Evolutionary conservation across 345 rosid genomes (phyloP).

Genomic region (Isatis tinctoria): DNA sequence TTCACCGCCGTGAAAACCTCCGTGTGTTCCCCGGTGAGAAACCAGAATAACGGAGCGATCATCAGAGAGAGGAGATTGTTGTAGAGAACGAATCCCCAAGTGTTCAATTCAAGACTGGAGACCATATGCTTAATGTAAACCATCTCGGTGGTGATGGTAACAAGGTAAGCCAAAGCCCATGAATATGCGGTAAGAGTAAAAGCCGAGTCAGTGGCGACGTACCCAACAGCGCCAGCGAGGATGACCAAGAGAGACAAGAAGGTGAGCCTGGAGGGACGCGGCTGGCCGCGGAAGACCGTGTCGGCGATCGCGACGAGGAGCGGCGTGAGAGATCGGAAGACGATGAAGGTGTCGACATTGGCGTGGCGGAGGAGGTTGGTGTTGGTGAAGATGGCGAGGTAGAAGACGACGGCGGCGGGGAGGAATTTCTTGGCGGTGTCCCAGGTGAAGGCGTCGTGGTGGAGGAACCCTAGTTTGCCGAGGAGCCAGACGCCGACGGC

Average conservation of each 20-base stretch:
- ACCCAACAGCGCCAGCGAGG: constrained; percentile 89
- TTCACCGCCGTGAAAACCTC: constrained; percentile 63
- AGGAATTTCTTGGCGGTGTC: constrained; percentile 93
- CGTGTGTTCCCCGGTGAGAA: constrained; percentile 69
- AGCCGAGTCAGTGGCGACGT: constrained; percentile 86
- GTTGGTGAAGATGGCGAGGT: constrained; percentile 92
- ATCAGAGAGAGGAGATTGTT: constrained; percentile 83
- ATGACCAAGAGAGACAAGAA: constrained; percentile 59
- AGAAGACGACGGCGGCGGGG: constrained; percentile 90
- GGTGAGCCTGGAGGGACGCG: constrained; percentile 83
- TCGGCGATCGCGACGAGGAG: constrained; percentile 93
- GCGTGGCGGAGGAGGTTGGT: constrained; percentile 96
- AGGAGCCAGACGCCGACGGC: constrained; percentile 77
- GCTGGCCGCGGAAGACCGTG: constrained; percentile 61
- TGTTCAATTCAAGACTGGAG: constrained; percentile 84
- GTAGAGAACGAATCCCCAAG: constrained; percentile 93
- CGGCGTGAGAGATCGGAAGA: constrained; percentile 90
- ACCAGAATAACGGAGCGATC: constrained; percentile 92
- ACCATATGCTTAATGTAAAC: constrained; percentile 98
- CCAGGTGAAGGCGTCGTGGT: constrained; percentile 70
- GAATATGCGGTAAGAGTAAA: constrained; percentile 85
- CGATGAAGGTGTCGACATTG: constrained; percentile 93
- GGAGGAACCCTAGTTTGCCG: constrained; percentile 73
- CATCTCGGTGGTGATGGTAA: constrained; percentile 93
- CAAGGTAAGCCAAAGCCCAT: constrained; percentile 89